Evolutionary conservation across 345 rosid species (phyloP).

Genomic region (Corchorus olitorius): DNA sequence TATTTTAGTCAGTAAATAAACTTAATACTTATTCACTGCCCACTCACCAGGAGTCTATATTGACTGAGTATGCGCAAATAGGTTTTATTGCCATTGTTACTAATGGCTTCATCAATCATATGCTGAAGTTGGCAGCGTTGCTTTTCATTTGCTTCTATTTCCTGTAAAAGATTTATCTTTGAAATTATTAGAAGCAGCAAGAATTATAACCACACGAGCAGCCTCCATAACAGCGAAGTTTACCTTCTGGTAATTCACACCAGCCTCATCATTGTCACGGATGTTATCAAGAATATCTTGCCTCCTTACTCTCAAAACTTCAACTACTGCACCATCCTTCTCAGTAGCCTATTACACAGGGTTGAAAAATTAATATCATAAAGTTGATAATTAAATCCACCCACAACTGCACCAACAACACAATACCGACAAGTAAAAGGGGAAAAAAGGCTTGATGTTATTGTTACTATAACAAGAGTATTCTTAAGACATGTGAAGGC

Average conservation of each 20-base stretch:
- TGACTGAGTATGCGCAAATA: conserved; percentile 86
- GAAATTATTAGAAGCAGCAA: conserved; percentile 11
- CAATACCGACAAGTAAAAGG: not conserved
- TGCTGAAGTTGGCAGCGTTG: conserved; percentile 75
- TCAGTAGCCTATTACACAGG: conserved; percentile 51
- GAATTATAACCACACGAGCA: conserved; percentile 5
- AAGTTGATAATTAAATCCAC: conserved; percentile 7
- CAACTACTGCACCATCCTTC: conserved; percentile 56
- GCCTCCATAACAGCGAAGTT: conserved; percentile 16
- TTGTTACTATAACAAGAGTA: not conserved
- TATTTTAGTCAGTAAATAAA: not conserved
- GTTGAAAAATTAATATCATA: not conserved
- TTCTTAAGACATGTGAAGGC: not conserved
- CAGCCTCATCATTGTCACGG: conserved; percentile 95
- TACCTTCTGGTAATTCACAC: conserved; percentile 78
- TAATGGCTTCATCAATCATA: conserved; percentile 87
- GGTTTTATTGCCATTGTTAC: conserved; percentile 75
- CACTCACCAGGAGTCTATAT: conserved; percentile 90
- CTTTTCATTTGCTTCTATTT: conserved; percentile 81
- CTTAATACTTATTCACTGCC: not conserved
- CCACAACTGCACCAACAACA: not conserved
- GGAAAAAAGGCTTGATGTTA: not conserved
- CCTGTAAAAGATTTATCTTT: conserved; percentile 46
- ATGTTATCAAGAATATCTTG: conserved; percentile 95
- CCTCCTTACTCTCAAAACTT: conserved; percentile 70